Conservation (phyloP, 371 early-diverging fungal species). For the Capniomyces stellatus region DNA sequence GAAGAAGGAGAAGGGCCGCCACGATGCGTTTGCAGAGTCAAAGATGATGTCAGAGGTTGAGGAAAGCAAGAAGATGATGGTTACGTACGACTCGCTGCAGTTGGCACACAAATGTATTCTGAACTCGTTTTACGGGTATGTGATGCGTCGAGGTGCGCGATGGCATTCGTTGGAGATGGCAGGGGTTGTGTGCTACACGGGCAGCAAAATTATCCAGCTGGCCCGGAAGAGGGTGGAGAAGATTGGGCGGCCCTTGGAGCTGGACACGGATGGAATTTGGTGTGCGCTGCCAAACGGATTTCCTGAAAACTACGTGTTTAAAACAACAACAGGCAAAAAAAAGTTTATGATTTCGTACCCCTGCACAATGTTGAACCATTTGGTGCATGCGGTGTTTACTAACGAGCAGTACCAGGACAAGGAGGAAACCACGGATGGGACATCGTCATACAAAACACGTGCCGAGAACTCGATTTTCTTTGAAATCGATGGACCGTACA, state of each 20-base stretch:
- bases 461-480: constrained; percentile 97
- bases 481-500: constrained; percentile 99
- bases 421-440: constrained; percentile 25
- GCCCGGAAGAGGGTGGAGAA: constrained; percentile 87
- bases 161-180: constrained; percentile 99
- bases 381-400: constrained; percentile 92
- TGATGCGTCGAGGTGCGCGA: constrained; percentile 97
- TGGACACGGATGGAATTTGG: constrained; percentile 99
- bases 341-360: constrained; percentile 80
- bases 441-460: constrained; percentile 44
- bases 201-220: constrained; percentile 93
- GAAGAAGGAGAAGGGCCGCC: constrained; percentile 76
- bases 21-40: constrained; percentile 42
- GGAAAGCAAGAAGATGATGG: constrained; percentile 84
- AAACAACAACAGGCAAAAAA: constrained; percentile 52
- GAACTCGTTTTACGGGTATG: constrained; percentile 99
- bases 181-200: constrained; percentile 96
- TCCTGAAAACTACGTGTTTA: constrained; percentile 80
- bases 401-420: constrained; percentile 94
- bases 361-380: constrained; percentile 94
- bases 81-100: constrained; percentile 94
- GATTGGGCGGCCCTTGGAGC: constrained; percentile 91
- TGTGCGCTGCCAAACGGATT: constrained; percentile 89
- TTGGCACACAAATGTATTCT: constrained; percentile 97
- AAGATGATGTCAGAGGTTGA: constrained; percentile 46